Conservation (phyloP, 2,329 filamentous ascomycete species). For the Monosporascus sp. region DNA sequence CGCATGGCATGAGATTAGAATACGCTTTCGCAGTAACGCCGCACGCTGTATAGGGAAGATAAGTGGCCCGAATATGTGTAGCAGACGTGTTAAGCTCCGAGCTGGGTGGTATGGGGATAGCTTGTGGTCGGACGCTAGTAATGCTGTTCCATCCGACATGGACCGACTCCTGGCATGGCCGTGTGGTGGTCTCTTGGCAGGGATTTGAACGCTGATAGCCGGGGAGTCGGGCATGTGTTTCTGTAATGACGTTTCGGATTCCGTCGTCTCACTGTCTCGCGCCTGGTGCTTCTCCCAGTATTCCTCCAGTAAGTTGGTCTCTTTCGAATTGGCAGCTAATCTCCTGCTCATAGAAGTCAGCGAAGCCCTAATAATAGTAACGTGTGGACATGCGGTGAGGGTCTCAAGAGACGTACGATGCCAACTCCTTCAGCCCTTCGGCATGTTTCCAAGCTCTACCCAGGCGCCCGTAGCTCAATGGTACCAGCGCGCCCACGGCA, state of each 20-base stretch:
- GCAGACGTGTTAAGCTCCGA: constrained; percentile 69
- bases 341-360: constrained; percentile 34
- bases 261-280: constrained; percentile 34
- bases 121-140: constrained; percentile 57
- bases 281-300: constrained; percentile 70
- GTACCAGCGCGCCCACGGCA: constrained; percentile 83
- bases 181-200: constrained; percentile 22
- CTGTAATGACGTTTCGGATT: constrained; percentile 26
- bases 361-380: background rate
- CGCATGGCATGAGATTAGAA: constrained; percentile 79
- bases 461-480: constrained; percentile 76
- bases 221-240: constrained; percentile 49
- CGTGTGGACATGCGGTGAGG: constrained; percentile 10
- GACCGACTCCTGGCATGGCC: constrained; percentile 54
- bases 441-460: constrained; percentile 90
- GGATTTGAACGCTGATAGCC: constrained; percentile 38
- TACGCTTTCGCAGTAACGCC: constrained; percentile 78
- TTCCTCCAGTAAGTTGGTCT: constrained; percentile 62
- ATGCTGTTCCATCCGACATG: constrained; percentile 55
- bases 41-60: constrained; percentile 89
- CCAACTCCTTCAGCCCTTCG: constrained; percentile 67
- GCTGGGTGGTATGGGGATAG: constrained; percentile 81
- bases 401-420: constrained; percentile 46
- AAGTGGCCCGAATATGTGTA: constrained; percentile 83
- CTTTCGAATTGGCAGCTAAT: constrained; percentile 60